These are phyloP conservation scores for Fomitopsis pulvina DNA, from an alignment of 768 basidiomycete species.

Conservation along the genomic window DNA sequence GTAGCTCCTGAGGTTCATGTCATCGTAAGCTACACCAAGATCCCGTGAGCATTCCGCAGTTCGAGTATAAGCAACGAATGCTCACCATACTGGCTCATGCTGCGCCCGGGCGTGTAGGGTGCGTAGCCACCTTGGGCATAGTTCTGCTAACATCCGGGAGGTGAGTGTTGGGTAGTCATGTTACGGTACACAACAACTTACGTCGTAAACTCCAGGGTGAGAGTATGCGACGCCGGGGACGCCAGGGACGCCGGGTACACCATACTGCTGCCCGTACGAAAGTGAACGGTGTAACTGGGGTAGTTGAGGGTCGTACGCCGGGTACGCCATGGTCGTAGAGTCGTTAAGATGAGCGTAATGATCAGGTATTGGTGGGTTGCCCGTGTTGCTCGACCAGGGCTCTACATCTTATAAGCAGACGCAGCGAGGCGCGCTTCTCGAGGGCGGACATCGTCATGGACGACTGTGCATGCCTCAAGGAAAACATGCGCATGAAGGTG, in stretches of 20 bases:
- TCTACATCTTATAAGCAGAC: background rate
- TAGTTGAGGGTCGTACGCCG: conserved; percentile 35
- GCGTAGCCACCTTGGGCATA: conserved; percentile 39
- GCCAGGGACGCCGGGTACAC: conserved; percentile 7
- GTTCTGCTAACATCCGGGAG: conserved; percentile 13
- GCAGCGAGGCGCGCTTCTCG: too few relatives aligned
- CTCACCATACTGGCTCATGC: conserved; percentile 19
- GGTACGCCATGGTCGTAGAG: conserved; percentile 32
- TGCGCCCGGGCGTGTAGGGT: conserved; percentile 29
- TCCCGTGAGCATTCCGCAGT: background rate
- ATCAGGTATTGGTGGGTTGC: background rate
- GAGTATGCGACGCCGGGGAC: conserved; percentile 25
- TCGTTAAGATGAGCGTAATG: background rate
- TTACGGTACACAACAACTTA: conserved; percentile 24
- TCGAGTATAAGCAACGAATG: background rate
- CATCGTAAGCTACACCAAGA: conserved; percentile 55
- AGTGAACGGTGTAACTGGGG: conserved; percentile 23
- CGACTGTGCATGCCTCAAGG: too few relatives aligned
- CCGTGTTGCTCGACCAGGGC: background rate
- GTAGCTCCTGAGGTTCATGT: conserved; percentile 44
- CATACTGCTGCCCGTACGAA: conserved; percentile 17
- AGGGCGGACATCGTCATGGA: too few relatives aligned
- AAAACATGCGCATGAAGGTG: too few relatives aligned
- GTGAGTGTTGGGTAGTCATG: too few relatives aligned
- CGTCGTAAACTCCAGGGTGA: conserved; percentile 40